Percentiles rank a stretch among this genome's conserved stretches.
phyloP scores from a whole-genome alignment of 2,329 filamentous ascomycete species.

The Neopestalotiopsis clavispora region DNA sequence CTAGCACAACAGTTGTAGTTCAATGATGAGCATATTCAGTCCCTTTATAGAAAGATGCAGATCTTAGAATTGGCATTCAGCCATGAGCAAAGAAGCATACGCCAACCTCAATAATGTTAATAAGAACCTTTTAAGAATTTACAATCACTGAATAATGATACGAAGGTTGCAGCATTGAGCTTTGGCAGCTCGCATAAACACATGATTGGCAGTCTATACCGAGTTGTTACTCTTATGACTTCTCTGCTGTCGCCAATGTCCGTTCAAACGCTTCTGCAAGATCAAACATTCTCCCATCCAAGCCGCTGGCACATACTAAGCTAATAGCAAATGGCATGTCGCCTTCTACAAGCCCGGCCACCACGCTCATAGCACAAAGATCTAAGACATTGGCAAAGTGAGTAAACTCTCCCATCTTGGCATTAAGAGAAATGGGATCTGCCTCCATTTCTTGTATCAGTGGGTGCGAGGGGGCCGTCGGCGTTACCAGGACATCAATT shows the following conservation, averaged over 20 bases:
- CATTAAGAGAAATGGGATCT: constrained; percentile 56
- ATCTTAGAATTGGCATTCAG: too few species aligned
- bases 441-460: constrained; percentile 54
- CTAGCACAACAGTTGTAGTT: constrained; percentile 18
- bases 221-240: background rate
- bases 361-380: constrained; percentile 47
- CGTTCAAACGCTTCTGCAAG: constrained; percentile 23
- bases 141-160: background rate
- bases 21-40: background rate
- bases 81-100: too few species aligned
- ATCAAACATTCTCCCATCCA: constrained; percentile 39
- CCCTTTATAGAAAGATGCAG: background rate
- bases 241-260: background rate
- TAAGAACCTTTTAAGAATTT: background rate
- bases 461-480: constrained; percentile 51
- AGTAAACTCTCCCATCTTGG: constrained; percentile 53
- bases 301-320: constrained; percentile 39
- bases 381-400: constrained; percentile 62
- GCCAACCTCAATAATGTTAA: background rate
- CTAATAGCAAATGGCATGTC: constrained; percentile 43
- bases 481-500: constrained; percentile 54
- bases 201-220: background rate
- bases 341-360: constrained; percentile 28
- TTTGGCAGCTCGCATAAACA: too few species aligned
- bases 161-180: background rate